Evolutionary conservation across 345 rosid species (phyloP).

Genomic region (Psidium guajava): DNA sequence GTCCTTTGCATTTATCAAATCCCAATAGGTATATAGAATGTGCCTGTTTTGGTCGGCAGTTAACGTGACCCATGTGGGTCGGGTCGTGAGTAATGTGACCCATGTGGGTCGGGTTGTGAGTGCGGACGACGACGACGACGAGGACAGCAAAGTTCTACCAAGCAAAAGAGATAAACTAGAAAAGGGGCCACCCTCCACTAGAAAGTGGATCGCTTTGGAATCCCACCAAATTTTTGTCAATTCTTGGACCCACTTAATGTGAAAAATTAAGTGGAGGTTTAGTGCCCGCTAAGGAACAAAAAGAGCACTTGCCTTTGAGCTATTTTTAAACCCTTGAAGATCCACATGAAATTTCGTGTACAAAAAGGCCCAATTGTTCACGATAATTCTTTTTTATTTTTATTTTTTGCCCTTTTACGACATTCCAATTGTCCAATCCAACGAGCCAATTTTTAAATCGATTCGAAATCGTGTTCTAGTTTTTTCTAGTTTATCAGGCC

Average conservation of each 20-base stretch:
- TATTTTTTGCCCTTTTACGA: too few species aligned
- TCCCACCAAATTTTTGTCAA: not conserved
- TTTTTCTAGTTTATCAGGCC: not conserved
- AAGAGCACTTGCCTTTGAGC: not conserved
- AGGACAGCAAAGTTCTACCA: not conserved
- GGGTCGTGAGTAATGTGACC: not conserved
- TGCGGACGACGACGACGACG: not conserved
- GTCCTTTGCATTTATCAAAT: not conserved
- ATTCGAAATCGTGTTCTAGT: accelerated
- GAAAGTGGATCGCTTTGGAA: not conserved
- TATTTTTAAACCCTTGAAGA: not conserved
- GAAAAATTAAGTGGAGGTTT: not conserved
- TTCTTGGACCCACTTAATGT: not conserved
- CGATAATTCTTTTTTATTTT: not conserved
- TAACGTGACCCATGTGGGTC: not conserved
- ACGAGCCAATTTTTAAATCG: not conserved
- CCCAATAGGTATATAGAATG: not conserved
- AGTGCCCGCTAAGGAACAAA: not conserved
- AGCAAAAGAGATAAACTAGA: not conserved
- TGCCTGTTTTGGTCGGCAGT: not conserved
- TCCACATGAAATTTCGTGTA: not conserved
- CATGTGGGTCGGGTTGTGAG: not conserved
- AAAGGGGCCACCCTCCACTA: not conserved
- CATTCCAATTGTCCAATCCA: not conserved
- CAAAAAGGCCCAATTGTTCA: not conserved